phyloP scores from a whole-genome alignment of 2,329 filamentous ascomycete species.

The Phialemoniopsis sp. region DNA sequence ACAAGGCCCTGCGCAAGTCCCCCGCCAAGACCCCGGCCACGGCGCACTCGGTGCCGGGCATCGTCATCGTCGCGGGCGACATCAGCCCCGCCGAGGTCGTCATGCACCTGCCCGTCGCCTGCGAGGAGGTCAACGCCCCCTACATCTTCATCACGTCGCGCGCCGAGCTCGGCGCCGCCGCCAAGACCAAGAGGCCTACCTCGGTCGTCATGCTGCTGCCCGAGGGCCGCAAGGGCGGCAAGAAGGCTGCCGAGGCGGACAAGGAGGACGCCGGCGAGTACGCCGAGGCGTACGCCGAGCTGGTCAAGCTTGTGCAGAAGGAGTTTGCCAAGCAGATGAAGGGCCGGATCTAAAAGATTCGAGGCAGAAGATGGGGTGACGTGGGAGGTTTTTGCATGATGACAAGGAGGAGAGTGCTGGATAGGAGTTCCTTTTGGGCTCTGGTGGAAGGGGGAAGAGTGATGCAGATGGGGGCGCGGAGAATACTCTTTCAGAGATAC shows the following conservation, averaged over 20 bases:
- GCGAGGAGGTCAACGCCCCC: slow-evolving; percentile 95
- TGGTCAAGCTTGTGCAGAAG: slow-evolving; percentile 64
- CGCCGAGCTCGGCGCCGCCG: slow-evolving; percentile 89
- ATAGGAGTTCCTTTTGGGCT: too few species aligned
- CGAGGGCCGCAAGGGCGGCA: slow-evolving; percentile 25
- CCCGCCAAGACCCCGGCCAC: slow-evolving; percentile 62
- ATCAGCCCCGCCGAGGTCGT: slow-evolving; percentile 99
- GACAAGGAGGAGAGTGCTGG: too few species aligned
- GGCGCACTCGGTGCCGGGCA: slow-evolving; percentile 52
- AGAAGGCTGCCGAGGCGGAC: slow-evolving; percentile 47
- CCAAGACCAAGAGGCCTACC: slow-evolving; percentile 92
- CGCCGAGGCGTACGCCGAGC: slow-evolving; percentile 58
- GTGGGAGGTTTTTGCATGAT: too few species aligned
- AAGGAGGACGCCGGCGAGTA: slow-evolving; percentile 54
- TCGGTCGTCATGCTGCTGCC: slow-evolving; percentile 81
- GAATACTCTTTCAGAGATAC: too few species aligned
- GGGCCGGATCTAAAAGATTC: slow-evolving; percentile 16
- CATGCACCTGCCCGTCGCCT: slow-evolving; percentile 93
- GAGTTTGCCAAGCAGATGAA: slow-evolving; percentile 54
- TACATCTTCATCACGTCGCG: slow-evolving; percentile 94
- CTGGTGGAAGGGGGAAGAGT: too few species aligned
- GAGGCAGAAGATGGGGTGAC: slow-evolving; percentile 2
- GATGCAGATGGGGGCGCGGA: too few species aligned
- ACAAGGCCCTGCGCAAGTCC: slow-evolving; percentile 96
- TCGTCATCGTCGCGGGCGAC: slow-evolving; percentile 92